phyloP scores from a whole-genome alignment of 257 asterid species.

The Solanum sparsipilum region DNA sequence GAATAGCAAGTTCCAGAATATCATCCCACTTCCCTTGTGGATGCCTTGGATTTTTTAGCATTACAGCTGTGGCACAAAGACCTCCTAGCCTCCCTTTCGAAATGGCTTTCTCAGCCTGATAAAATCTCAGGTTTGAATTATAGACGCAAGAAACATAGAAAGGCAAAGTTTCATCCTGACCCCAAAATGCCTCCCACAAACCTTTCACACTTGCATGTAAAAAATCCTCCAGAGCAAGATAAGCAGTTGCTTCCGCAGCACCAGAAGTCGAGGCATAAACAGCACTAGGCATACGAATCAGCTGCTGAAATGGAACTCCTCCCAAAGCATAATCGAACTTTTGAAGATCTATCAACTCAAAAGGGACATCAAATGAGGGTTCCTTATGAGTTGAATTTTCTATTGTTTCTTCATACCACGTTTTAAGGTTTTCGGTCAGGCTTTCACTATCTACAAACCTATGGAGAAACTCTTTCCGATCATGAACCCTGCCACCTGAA shows the following conservation, averaged over 20 bases:
- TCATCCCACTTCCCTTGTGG: constrained; percentile 98
- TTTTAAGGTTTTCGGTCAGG: constrained; percentile 36
- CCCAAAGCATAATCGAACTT: constrained; percentile 93
- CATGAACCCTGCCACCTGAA: constrained; percentile 56
- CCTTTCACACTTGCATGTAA: constrained; percentile 66
- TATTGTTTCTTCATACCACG: constrained; percentile 52
- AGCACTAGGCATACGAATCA: constrained; percentile 87
- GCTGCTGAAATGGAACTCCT: constrained; percentile 80
- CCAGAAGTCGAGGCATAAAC: constrained; percentile 63
- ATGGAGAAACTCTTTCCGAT: constrained; percentile 69
- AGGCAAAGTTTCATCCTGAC: constrained; percentile 54
- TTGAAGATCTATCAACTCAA: constrained; percentile 87
- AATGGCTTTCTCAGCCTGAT: constrained; percentile 78
- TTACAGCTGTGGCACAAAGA: constrained; percentile 81
- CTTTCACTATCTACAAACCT: constrained; percentile 63
- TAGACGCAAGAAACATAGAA: constrained; percentile 67
- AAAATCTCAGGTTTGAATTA: constrained; percentile 59
- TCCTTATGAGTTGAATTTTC: constrained; percentile 15
- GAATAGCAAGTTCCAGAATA: constrained; percentile 66
- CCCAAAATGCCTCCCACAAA: constrained; percentile 97
- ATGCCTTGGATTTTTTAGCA: constrained; percentile 93
- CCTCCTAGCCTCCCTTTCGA: constrained; percentile 67
- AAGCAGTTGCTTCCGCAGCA: constrained; percentile 58
- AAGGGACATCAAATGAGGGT: constrained; percentile 58
- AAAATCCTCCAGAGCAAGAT: constrained; percentile 93